Evolutionary conservation across 352 stramenopile genomes (phyloP), one percentile per base, ranked within the genome.

Genomic region (Phytopythium vexans): DNA sequence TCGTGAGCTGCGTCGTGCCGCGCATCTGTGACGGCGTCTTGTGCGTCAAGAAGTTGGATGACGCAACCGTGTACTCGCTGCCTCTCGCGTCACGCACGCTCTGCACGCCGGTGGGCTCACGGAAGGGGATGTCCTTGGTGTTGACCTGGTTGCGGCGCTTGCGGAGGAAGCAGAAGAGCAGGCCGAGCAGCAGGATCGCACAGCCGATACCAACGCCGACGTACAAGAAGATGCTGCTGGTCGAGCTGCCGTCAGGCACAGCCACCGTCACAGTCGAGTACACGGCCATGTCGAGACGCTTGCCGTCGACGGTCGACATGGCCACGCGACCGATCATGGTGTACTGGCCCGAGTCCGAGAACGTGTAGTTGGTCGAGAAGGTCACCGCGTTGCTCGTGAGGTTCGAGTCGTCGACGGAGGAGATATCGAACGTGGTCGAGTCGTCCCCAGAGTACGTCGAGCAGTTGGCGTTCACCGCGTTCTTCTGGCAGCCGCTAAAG

Each of bases 201-300:
- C 62, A 73, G 37, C 82, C 82, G 27, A 89, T 88, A 33, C 66
- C 79, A 31, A 90, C 46, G n/a, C 79, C 80, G 39, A 89, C 65
- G 64, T 89, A 90, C 16, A 92, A 49, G 49, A 90, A 89, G 15
- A 78, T 33, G 32, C 69, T 70, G 49, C 77, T 77, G 14, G 63
- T 67, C 2, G 64, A 68, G 36, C 69, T 86, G 21, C 68, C 68
- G 37, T 57, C 63, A 0, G 73, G 54, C n/a, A 88, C 70, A 14
- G 79, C 70, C 31, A 87, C 82, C 8, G 70, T 70, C 35, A 90
- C 59, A 35, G 63, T 83, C 41, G 78, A 89, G 63, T 92, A 92
- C 34, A 92, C 83, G 11, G 82, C 82, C 79, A 90, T 89, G 43
- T 92, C 79, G 56, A 92, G 72, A 33, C 79, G 82, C 15, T 84